Conservation (phyloP, 257 asterid species). For the Nicotiana sylvestris region DNA sequence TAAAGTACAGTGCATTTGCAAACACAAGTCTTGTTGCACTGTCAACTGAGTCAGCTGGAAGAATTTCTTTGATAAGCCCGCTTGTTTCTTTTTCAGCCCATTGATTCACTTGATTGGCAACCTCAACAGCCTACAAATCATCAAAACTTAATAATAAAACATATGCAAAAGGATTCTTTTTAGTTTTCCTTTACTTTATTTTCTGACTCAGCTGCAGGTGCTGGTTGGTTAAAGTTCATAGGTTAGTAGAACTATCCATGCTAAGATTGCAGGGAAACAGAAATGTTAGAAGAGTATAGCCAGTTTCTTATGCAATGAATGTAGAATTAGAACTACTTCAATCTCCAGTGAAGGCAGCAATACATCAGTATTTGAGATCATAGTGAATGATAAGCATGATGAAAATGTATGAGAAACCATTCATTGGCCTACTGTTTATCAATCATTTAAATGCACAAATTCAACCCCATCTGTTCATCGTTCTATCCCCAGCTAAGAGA, state of each 20-base stretch:
- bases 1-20: conserved; percentile 36
- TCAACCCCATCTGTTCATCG: background rate
- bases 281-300: background rate
- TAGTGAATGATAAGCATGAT: background rate
- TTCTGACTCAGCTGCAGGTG: background rate
- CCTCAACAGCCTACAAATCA: conserved; percentile 26
- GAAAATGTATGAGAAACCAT: background rate
- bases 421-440: background rate
- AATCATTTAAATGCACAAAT: background rate
- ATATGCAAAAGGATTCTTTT: background rate
- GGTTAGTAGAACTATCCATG: background rate
- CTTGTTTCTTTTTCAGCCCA: conserved; percentile 36
- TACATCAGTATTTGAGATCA: background rate
- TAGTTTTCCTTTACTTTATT: background rate
- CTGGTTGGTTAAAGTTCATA: background rate
- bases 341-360: background rate
- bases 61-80: conserved; percentile 35
- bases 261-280: background rate
- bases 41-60: conserved; percentile 27
- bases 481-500: background rate
- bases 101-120: conserved; percentile 28
- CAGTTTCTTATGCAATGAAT: background rate
- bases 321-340: background rate
- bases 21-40: conserved; percentile 24
- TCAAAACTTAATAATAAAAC: background rate